A percentile compares a stretch with the other conserved stretches of the same genome.
Conservation (phyloP, 225 moss, liverwort and hornwort genomes). For the Straminergon stramineum region DNA sequence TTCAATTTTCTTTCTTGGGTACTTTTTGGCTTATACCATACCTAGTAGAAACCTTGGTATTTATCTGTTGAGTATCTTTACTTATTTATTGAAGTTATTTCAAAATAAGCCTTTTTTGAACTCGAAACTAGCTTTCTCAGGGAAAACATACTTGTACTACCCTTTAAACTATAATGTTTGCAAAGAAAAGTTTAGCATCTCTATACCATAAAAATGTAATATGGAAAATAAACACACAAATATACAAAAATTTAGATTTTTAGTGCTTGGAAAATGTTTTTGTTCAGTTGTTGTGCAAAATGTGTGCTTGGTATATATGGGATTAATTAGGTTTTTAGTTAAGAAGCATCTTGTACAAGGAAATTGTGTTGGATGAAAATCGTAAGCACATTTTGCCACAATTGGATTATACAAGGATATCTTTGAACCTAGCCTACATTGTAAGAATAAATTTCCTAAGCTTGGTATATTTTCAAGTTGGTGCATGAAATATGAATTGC, state of each 20-base stretch:
- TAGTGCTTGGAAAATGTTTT: accelerated
- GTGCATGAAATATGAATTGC: background rate
- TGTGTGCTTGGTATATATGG: too few relatives aligned
- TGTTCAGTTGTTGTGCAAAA: accelerated
- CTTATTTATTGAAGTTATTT: background rate
- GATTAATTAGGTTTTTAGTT: background rate
- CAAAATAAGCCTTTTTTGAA: background rate
- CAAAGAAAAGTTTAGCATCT: background rate
- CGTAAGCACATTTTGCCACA: background rate
- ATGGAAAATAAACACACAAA: accelerated
- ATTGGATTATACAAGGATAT: accelerated
- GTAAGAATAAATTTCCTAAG: background rate
- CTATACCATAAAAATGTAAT: background rate
- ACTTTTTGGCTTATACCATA: too few relatives aligned
- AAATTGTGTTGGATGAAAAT: background rate
- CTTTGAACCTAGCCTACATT: accelerated
- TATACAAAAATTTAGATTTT: background rate
- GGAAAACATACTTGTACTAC: background rate
- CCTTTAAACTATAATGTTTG: background rate
- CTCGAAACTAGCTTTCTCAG: background rate
- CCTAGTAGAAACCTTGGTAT: accelerated
- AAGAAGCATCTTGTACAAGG: accelerated
- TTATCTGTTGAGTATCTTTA: accelerated
- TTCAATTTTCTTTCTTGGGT: background rate
- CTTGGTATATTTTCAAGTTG: too few relatives aligned